phyloP scores from a whole-genome alignment of 352 stramenopile species.

The Globisporangium cylindrosporum region DNA sequence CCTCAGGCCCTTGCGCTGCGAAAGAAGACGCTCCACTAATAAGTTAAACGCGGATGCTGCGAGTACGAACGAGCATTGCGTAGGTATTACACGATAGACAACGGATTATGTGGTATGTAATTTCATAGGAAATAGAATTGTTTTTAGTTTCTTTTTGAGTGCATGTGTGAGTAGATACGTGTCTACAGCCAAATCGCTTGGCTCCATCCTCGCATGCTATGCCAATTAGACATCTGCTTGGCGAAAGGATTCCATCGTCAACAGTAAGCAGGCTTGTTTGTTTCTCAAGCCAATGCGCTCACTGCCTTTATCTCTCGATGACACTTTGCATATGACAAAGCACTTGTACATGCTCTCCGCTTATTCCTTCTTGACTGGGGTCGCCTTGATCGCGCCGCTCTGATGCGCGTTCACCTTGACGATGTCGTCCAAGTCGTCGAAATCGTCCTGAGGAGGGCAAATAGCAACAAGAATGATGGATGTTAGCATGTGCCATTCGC shows the following conservation, averaged over 20 bases:
- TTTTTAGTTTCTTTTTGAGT: conserved; percentile 7
- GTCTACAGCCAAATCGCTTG: neutral
- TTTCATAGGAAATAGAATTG: conserved; percentile 10
- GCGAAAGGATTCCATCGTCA: too few relatives aligned
- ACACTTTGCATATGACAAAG: too few relatives aligned
- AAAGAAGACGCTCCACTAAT: conserved; percentile 41
- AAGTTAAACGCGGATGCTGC: conserved; percentile 17
- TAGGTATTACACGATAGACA: conserved; percentile 9
- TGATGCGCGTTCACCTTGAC: conserved; percentile 80
- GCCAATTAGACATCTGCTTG: too few relatives aligned
- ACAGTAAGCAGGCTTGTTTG: neutral
- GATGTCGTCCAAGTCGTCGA: conserved; percentile 72
- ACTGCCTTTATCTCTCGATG: neutral
- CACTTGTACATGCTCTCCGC: neutral
- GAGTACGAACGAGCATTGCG: conserved; percentile 3
- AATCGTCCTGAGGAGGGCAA: conserved; percentile 56
- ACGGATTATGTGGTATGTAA: conserved; percentile 1
- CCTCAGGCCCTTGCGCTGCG: conserved; percentile 41
- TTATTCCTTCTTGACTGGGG: conserved; percentile 54
- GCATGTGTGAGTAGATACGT: neutral
- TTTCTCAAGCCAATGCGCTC: neutral
- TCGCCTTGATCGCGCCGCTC: conserved; percentile 66
- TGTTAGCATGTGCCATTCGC: neutral
- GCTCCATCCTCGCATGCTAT: neutral
- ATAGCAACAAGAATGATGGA: neutral